Conservation (phyloP, 179 eudicot genomes). For the Gypsophila paniculata region DNA sequence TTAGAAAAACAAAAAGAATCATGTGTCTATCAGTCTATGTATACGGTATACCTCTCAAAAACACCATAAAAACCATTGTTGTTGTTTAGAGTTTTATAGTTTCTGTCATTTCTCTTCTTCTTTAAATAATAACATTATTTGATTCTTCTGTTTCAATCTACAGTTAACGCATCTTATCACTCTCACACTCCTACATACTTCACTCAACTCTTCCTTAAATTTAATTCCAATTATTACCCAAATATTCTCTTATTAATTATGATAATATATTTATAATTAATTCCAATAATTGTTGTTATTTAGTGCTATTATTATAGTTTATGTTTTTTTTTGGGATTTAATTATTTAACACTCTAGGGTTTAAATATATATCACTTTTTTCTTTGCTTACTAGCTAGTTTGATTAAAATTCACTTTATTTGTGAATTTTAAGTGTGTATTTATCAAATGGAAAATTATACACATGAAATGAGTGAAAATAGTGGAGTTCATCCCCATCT, state of each 20-base stretch:
- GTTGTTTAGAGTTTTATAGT: not conserved
- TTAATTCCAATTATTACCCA: not conserved
- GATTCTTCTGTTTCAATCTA: slow-evolving; percentile 8
- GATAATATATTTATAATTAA: not conserved
- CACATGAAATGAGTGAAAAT: slow-evolving; percentile 28
- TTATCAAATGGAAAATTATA: slow-evolving; percentile 27
- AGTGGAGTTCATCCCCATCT: slow-evolving; percentile 26
- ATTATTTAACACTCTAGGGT: not conserved
- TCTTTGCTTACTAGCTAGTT: too few relatives aligned
- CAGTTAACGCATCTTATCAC: slow-evolving; percentile 7
- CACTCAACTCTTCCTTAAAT: not conserved
- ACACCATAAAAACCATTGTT: slow-evolving; percentile 23
- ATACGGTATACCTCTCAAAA: slow-evolving; percentile 1
- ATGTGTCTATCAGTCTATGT: slow-evolving; percentile 27
- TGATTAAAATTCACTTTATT: too few relatives aligned
- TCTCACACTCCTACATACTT: not conserved
- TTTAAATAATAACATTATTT: slow-evolving; percentile 5
- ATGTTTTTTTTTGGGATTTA: too few relatives aligned
- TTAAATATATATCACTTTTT: not conserved
- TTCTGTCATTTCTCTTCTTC: not conserved
- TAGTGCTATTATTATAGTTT: too few relatives aligned
- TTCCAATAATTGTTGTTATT: too few relatives aligned
- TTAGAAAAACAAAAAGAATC: slow-evolving; percentile 23
- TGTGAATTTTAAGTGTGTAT: not conserved
- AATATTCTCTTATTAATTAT: not conserved